Evolutionary conservation across 306 rosid species (phyloP).

Genomic region (Calophaca sinica): DNA sequence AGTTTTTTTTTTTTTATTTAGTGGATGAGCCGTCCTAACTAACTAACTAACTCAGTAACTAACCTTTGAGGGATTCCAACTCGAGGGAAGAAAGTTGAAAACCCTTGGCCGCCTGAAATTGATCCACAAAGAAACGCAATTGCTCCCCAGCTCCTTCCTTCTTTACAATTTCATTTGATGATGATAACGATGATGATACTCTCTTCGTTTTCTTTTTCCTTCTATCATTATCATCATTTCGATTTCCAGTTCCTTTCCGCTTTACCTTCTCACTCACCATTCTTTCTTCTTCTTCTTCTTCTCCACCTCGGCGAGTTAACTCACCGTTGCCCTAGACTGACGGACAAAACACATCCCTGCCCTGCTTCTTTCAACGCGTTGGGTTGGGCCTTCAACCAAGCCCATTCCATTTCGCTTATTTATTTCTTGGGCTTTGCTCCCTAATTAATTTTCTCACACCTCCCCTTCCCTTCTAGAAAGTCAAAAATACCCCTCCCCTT

Average conservation of each 20-base stretch:
- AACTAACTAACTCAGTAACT: neutral
- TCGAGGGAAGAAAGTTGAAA: conserved; percentile 78
- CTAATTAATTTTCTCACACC: too few species aligned
- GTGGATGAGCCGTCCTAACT: too few species aligned
- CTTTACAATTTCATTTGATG: neutral
- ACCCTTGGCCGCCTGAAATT: conserved; percentile 65
- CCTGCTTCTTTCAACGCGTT: neutral
- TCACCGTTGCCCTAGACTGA: conserved; percentile 10
- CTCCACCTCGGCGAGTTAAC: too few species aligned
- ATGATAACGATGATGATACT: neutral
- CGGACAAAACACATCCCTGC: neutral
- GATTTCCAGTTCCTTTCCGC: neutral
- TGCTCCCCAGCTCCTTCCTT: conserved; percentile 47
- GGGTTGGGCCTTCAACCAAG: neutral
- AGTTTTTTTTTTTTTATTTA: too few species aligned
- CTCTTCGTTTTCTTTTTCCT: conserved; percentile 5
- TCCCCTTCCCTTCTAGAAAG: too few species aligned
- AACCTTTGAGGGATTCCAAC: conserved; percentile 72
- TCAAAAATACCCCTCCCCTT: too few species aligned
- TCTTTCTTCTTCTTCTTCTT: neutral
- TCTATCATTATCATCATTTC: neutral
- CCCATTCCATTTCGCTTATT: neutral
- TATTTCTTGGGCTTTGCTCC: too few species aligned
- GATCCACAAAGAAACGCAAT: conserved; percentile 60
- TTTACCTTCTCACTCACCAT: conserved; percentile 27